A percentile compares a stretch with the other conserved stretches of the same genome.
These are phyloP conservation scores for Hymenoscyphus occultus DNA, from an alignment of 2,329 filamentous ascomycete species.

Conservation along the genomic window DNA sequence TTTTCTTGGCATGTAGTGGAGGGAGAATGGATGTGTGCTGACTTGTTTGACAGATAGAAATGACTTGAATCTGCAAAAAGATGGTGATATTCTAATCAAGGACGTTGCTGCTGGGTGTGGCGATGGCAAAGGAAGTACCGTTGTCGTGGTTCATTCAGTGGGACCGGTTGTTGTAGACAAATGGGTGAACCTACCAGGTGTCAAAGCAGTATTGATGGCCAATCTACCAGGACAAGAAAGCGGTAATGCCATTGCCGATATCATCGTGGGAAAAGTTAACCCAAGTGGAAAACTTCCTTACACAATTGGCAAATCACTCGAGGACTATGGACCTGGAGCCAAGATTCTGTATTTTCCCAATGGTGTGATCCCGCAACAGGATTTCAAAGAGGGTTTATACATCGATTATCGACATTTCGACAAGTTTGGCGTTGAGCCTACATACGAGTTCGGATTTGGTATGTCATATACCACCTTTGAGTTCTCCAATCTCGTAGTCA, in stretches of 20 bases:
- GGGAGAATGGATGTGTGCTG: too few relatives aligned
- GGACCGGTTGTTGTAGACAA: conserved; percentile 77
- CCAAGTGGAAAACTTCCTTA: conserved; percentile 75
- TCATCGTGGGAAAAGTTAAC: conserved; percentile 76
- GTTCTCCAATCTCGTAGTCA: conserved; percentile 47
- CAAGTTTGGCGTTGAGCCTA: conserved; percentile 67
- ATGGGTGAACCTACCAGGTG: conserved; percentile 73
- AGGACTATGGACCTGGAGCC: conserved; percentile 73
- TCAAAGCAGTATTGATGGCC: conserved; percentile 79
- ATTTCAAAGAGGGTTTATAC: conserved; percentile 79
- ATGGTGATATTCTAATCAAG: conserved; percentile 71
- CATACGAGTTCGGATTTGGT: conserved; percentile 84
- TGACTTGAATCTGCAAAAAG: conserved; percentile 70
- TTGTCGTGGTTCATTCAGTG: conserved; percentile 86
- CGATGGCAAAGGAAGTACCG: conserved; percentile 59
- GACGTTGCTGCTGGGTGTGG: conserved; percentile 67
- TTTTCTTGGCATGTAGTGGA: too few relatives aligned
- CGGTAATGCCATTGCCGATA: conserved; percentile 74
- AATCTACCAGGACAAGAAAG: conserved; percentile 86
- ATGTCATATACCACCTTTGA: conserved; percentile 66
- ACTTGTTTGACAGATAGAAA: conserved; percentile 54
- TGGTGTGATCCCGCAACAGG: conserved; percentile 71
- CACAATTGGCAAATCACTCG: conserved; percentile 71
- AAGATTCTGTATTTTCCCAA: conserved; percentile 69
- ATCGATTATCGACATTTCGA: conserved; percentile 92